Percentiles rank a stretch among this genome's conserved stretches.
Evolutionary conservation across 2,329 filamentous ascomycete genomes (phyloP).

Genomic region (Chalaropsis ovoidea): DNA sequence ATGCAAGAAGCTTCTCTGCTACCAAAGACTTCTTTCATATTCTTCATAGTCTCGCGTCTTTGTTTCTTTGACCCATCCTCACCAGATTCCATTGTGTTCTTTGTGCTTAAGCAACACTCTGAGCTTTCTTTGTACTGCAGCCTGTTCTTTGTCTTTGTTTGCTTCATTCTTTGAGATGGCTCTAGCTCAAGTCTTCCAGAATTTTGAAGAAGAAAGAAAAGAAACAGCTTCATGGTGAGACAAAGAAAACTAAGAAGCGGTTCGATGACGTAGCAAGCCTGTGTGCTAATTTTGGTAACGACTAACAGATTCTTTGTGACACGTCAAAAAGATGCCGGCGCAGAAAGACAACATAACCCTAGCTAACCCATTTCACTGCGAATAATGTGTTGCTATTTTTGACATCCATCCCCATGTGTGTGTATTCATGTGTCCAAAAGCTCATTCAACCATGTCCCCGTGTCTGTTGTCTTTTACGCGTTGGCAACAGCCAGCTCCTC

Average conservation of each 20-base stretch:
- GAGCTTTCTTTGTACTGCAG: not conserved
- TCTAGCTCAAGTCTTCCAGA: not conserved
- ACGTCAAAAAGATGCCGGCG: not conserved
- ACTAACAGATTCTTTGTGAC: not conserved
- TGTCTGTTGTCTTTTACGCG: slow-evolving; percentile 12
- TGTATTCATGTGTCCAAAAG: not conserved
- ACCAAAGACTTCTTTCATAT: not conserved
- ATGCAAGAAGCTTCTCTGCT: not conserved
- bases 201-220: not conserved
- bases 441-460: not conserved
- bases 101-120: slow-evolving; percentile 4
- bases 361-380: not conserved
- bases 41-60: not conserved
- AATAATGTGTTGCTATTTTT: not conserved
- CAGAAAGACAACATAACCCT: slow-evolving; percentile 11
- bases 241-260: not conserved
- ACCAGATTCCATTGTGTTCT: not conserved
- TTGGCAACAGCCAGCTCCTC: slow-evolving; percentile 41
- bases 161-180: not conserved
- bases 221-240: not conserved
- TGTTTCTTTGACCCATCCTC: not conserved
- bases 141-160: not conserved
- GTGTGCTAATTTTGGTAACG: not conserved
- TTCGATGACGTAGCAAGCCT: not conserved
- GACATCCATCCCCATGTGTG: not conserved